Conservation (phyloP, 306 rosid species). For the Abrus pulchellus region DNA sequence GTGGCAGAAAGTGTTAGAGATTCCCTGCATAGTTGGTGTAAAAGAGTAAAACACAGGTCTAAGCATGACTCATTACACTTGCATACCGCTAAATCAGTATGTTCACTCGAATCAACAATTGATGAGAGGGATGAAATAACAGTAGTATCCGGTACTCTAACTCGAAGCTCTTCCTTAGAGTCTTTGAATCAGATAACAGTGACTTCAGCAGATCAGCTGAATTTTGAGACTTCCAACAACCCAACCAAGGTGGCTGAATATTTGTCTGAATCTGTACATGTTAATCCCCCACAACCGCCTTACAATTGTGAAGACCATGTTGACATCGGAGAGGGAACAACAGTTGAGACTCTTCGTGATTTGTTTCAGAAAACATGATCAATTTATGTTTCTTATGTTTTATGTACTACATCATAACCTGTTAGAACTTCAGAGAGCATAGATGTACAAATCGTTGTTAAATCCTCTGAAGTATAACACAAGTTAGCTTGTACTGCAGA, state of each 20-base stretch:
- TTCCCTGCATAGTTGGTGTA: conserved; percentile 96
- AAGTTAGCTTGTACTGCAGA: not conserved
- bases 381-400: not conserved
- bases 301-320: conserved; percentile 46
- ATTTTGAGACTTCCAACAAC: conserved; percentile 45
- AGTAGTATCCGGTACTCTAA: conserved; percentile 75
- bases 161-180: conserved; percentile 79
- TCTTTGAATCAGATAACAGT: conserved; percentile 76
- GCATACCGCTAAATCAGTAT: conserved; percentile 76
- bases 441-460: conserved; percentile 36
- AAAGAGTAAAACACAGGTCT: conserved; percentile 88
- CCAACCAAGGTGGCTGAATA: conserved; percentile 53
- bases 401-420: conserved; percentile 14
- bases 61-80: conserved; percentile 71
- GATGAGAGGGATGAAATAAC: conserved; percentile 89
- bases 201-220: conserved; percentile 62
- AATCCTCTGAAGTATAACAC: conserved; percentile 3
- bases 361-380: conserved; percentile 75
- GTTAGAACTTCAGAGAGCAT: conserved; percentile 1
- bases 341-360: conserved; percentile 67
- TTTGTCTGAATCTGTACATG: conserved; percentile 54
- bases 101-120: conserved; percentile 77
- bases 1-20: conserved; percentile 92
- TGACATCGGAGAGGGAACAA: conserved; percentile 50
- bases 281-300: conserved; percentile 42